These are phyloP conservation scores for Aspergillus tanneri DNA, from an alignment of 2,329 filamentous ascomycete genomes.

Conservation along the genomic window DNA sequence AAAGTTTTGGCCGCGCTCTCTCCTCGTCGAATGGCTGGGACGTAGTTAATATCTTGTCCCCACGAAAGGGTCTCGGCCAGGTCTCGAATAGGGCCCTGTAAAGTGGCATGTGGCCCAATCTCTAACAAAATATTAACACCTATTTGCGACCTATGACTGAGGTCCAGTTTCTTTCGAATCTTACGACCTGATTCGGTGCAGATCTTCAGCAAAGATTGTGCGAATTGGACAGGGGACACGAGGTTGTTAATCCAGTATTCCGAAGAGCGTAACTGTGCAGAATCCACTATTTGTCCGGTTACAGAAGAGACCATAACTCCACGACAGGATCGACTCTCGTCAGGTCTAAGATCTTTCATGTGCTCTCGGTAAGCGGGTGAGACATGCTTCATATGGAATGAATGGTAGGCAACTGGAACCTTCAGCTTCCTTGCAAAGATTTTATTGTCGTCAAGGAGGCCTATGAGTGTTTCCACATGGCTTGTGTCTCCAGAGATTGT, in stretches of 20 bases:
- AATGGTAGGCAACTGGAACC: slow-evolving; percentile 23
- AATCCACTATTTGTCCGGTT: background rate
- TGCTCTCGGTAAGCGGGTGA: background rate
- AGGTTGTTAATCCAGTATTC: slow-evolving; percentile 36
- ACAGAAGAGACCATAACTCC: slow-evolving; percentile 21
- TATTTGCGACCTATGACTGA: background rate
- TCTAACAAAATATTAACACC: slow-evolving; percentile 27
- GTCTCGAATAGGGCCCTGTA: slow-evolving; percentile 32
- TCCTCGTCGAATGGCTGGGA: background rate
- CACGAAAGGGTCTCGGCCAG: slow-evolving; percentile 2
- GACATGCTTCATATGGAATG: slow-evolving; percentile 3
- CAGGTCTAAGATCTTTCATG: background rate
- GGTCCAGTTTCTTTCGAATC: background rate
- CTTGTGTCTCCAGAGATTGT: slow-evolving; percentile 19
- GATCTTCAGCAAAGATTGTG: slow-evolving; percentile 9
- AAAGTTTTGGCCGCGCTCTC: slow-evolving; percentile 2
- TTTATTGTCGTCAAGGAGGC: background rate
- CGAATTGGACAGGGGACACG: slow-evolving; percentile 32
- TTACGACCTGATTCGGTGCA: background rate
- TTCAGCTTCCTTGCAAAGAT: slow-evolving; percentile 12
- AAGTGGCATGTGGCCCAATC: slow-evolving; percentile 33
- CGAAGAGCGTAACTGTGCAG: slow-evolving; percentile 8
- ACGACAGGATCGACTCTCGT: background rate
- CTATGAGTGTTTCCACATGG: slow-evolving; percentile 1
- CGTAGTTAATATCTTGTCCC: background rate